Base-by-base conservation (phyloP, 2,329 filamentous ascomycete genomes). In the Colletotrichum shisoi region DNA sequence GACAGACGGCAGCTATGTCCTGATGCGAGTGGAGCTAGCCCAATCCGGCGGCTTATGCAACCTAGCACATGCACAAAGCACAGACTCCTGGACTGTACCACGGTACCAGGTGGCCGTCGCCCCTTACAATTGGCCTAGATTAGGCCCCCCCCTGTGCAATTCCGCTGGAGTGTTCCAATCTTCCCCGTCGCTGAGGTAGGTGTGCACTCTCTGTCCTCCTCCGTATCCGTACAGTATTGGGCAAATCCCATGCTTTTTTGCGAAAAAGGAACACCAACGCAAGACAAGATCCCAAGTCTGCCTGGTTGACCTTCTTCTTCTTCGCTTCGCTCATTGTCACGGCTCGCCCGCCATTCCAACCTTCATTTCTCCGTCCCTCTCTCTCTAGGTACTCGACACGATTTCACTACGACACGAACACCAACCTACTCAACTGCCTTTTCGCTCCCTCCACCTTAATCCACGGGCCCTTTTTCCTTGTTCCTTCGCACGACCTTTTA, bases 401-500 rank as follows among this genome's bases (percentile, higher is more conserved):
- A 67, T 12, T 63, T 59, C 37, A 51, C 45, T 51, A 40, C 64
- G 60, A 63, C 31, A 61, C 62, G 56, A 58, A 34, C 34, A 57
- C 21, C 37, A 21, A 62, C 27, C 48, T 42, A 63, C 34, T 37
- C 17, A 53, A 34, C 31, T 9, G 31, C 31, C 31, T 34, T 34
- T 13, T 31, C 46, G 52, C 44, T 48, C 53, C 15, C 64, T 59
- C 37, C 51, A 31, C 64, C 27, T 56, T 57, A 51, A 67, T 64
- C 53, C 65, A 60, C 65, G 49, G 61, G 37, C 61, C 61, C 17
- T 52, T 65, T 57, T 65, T 57, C 15, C 49, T 44, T 40, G 21
- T 49, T 46, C 57, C 61, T 63, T 64, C 61, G 54, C 61, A 64
- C 65, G 65, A 59, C 48, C 64, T 64, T 67, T 51, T 59, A 54